Percentiles rank a stretch among this genome's conserved stretches.
Evolutionary conservation across 345 rosid genomes (phyloP).

Genomic region (Physaria fendleri): DNA sequence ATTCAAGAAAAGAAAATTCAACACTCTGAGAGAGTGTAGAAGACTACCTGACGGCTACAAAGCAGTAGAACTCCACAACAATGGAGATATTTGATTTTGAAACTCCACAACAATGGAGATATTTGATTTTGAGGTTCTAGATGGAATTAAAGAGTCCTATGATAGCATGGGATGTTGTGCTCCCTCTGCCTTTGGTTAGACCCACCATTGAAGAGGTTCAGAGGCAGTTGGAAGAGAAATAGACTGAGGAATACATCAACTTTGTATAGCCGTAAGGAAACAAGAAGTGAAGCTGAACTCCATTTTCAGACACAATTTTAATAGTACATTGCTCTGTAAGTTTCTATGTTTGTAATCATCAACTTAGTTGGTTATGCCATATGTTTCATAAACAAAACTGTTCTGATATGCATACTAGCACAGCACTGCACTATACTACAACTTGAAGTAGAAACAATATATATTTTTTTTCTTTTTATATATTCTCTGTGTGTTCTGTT

Average conservation of each 20-base stretch:
- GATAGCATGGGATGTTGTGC: conserved; percentile 91
- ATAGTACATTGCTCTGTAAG: not conserved
- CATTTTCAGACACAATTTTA: not conserved
- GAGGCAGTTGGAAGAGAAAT: conserved; percentile 72
- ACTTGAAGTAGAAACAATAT: conserved; percentile 14
- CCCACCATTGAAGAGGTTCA: conserved; percentile 87
- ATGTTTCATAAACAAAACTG: not conserved
- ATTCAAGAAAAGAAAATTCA: too few species aligned
- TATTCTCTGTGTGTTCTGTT: not conserved
- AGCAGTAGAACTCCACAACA: conserved; percentile 74
- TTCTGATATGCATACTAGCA: not conserved
- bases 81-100: conserved; percentile 77
- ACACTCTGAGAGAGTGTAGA: too few species aligned
- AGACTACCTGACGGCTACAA: conserved; percentile 74
- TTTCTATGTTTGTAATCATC: not conserved
- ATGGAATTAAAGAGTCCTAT: conserved; percentile 72
- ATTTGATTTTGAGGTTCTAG: conserved; percentile 58
- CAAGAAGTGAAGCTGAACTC: not conserved
- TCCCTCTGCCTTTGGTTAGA: conserved; percentile 58
- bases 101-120: conserved; percentile 77
- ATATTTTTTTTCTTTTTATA: conserved; percentile 6
- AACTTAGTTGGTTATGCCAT: not conserved
- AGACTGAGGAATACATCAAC: conserved; percentile 76
- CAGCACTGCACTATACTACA: conserved; percentile 13
- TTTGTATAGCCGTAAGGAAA: conserved; percentile 49